Percentiles rank a stretch among this genome's conserved stretches.
phyloP scores from a whole-genome alignment of 1,139 yeast species.

The Candida smagusa region DNA sequence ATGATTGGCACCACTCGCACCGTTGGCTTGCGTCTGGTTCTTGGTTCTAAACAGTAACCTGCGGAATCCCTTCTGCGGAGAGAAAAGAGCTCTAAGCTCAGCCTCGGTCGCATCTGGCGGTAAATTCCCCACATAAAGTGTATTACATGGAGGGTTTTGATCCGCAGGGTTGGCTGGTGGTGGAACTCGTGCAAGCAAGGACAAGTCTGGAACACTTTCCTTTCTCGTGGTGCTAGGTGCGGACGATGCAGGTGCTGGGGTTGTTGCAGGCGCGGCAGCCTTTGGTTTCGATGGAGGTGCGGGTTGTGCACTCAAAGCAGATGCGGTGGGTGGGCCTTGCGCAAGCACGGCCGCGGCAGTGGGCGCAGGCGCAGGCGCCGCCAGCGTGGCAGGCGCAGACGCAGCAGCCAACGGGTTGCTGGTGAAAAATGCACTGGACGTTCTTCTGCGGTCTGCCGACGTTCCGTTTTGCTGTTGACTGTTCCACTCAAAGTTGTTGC shows the following conservation, averaged over 20 bases:
- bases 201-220: constrained; percentile 60
- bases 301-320: constrained; percentile 8
- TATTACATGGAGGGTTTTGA: constrained; percentile 98
- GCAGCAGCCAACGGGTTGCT: constrained; percentile 6
- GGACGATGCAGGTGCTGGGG: constrained; percentile 5
- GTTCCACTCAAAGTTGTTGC: constrained; percentile 14
- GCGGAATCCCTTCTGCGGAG: constrained; percentile 90
- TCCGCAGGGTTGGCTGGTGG: constrained; percentile 99
- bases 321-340: constrained; percentile 18
- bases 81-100: constrained; percentile 81
- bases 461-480: background rate
- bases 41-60: constrained; percentile 85
- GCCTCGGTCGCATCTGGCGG: constrained; percentile 97
- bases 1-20: constrained; percentile 36
- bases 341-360: constrained; percentile 5
- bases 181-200: constrained; percentile 73
- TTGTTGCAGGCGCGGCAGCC: constrained; percentile 1
- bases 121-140: constrained; percentile 91
- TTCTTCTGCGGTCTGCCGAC: constrained; percentile 26
- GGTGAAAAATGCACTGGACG: constrained; percentile 31
- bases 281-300: constrained; percentile 10
- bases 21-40: constrained; percentile 39
- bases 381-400: background rate
- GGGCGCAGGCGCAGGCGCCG: constrained; percentile 3
- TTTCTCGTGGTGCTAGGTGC: constrained; percentile 9